Evolutionary conservation across 2,329 filamentous ascomycete genomes (phyloP), one percentile per base, ranked within the genome.

Genomic region (Curvularia eragrostidis): DNA sequence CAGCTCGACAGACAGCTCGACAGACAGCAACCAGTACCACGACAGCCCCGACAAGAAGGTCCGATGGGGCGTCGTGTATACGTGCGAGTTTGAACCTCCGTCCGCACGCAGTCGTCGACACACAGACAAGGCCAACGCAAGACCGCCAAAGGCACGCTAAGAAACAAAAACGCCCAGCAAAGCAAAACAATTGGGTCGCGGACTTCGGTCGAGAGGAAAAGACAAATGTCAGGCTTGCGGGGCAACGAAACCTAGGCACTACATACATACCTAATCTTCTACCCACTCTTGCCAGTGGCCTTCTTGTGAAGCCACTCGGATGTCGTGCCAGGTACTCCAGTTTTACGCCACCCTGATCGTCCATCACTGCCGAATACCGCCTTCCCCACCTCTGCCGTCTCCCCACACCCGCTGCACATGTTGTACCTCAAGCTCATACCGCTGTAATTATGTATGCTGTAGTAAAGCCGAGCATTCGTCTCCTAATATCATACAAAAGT

Each of bases 41-140:
- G 23, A 44, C 23, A 48, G 50, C 26, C 36, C 43, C 39, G 49
- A 26, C 7, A 59, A 30, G 18, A 48, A 52, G 3, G 53, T 59
- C 12, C 57, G 46, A 38, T 52, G 53, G 56, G 56, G 56, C 7
- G 19, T 49, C 15, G 56, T 58, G 15, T 44, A 51, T 19, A 54
- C 32, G 5, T 26, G 43, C 28, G 48, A 51, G 2, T 56, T 39
- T 26, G 52, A 59, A 6, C 13, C 53, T 23, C 34, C 18, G 18
- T 24, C 26, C 5, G 41, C 23, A 21, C n/a, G 18, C 9, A 21
- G 8, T 15, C 32, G 24, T 28, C 24, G 36, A 52, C 43, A 30
- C 28, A 15, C 23, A 12, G 19, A 19, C 26, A 47, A 47, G n/a
- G 15, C 23, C 23, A 24, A 43, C 5, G 41, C 41, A n/a, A 26